These are phyloP conservation scores for Mortierella sp. DNA, from an alignment of 371 early-diverging fungal species.

Conservation along the genomic window DNA sequence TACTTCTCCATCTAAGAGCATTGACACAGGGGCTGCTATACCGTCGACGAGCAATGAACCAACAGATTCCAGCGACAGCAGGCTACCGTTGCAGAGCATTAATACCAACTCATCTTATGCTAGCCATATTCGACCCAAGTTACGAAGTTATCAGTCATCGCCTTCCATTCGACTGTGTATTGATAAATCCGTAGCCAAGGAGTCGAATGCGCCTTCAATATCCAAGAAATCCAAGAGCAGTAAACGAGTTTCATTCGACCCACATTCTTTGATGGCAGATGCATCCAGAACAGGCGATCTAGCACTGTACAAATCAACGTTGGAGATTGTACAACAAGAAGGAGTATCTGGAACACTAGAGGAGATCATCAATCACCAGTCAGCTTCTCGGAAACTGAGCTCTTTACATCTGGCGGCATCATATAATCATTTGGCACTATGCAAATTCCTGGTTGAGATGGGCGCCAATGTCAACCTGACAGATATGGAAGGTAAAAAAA, in stretches of 20 bases:
- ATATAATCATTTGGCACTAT: slow-evolving; percentile 65
- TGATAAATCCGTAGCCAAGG: slow-evolving; percentile 14
- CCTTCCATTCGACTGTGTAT: slow-evolving; percentile 44
- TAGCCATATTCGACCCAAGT: slow-evolving; percentile 38
- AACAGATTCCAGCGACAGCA: background rate
- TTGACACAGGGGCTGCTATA: background rate
- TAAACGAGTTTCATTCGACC: slow-evolving; percentile 58
- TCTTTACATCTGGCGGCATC: slow-evolving; percentile 71
- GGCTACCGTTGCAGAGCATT: background rate
- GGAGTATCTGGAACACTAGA: slow-evolving; percentile 30
- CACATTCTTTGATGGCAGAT: slow-evolving; percentile 51
- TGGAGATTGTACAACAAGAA: slow-evolving; percentile 22
- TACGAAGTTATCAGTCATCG: slow-evolving; percentile 51
- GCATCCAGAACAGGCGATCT: slow-evolving; percentile 58
- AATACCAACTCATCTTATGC: slow-evolving; percentile 9
- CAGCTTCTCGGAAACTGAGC: slow-evolving; percentile 60
- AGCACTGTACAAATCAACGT: slow-evolving; percentile 25
- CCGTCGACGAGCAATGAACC: background rate
- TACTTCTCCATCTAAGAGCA: background rate
- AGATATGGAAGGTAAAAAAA: slow-evolving; percentile 61
- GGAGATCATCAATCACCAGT: slow-evolving; percentile 48
- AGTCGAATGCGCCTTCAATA: background rate
- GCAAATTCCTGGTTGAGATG: slow-evolving; percentile 59
- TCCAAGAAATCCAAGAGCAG: slow-evolving; percentile 18
- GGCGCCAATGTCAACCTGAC: slow-evolving; percentile 61